Percentiles rank a stretch among this genome's conserved stretches.
phyloP scores from a whole-genome alignment of 306 rosid genomes.

The Delonix regia region DNA sequence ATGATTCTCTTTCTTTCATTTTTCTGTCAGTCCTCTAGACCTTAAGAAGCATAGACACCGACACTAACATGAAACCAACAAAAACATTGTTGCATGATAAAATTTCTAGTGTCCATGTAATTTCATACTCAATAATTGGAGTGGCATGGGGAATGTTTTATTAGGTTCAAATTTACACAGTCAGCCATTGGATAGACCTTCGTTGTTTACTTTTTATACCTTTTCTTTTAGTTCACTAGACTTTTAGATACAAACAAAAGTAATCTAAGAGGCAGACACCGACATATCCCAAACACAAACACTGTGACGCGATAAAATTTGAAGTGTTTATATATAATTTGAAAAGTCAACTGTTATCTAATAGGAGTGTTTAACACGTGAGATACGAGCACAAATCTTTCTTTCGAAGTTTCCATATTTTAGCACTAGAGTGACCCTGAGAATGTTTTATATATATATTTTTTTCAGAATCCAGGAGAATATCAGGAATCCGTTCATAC shows the following conservation, averaged over 20 bases:
- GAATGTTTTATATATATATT: not conserved
- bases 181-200: conserved; percentile 1
- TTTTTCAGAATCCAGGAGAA: conserved; percentile 85
- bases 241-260: not conserved
- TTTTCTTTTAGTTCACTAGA: conserved; percentile 10
- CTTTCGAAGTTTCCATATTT: conserved; percentile 11
- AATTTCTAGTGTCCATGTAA: not conserved
- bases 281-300: not conserved
- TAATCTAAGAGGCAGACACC: not conserved
- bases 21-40: conserved; percentile 5
- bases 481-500: conserved; percentile 95
- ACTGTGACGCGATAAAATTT: not conserved
- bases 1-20: conserved; percentile 1
- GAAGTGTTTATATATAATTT: not conserved
- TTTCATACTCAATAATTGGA: no score
- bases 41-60: not conserved
- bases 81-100: not conserved
- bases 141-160: no score
- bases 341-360: not conserved
- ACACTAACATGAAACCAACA: not conserved
- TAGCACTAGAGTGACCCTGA: conserved; percentile 3
- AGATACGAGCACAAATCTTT: not conserved
- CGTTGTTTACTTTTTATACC: not conserved
- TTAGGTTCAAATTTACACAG: conserved; percentile 16
- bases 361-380: not conserved